phyloP scores from a whole-genome alignment of 2,329 filamentous ascomycete genomes.

The Zelopaecilomyces penicillatus region DNA sequence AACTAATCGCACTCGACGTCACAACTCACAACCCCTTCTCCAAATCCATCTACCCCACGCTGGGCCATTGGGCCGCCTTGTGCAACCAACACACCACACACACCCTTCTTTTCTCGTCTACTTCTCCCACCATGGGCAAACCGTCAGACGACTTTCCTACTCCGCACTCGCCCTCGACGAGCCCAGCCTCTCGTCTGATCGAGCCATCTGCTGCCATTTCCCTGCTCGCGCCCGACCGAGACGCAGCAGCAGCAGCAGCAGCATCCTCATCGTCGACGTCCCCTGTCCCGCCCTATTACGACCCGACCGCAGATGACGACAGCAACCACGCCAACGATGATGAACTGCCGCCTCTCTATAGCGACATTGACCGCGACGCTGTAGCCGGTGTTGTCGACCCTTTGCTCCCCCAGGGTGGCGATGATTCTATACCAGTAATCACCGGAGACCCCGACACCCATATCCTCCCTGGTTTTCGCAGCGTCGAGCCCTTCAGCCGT shows the following conservation, averaged over 20 bases:
- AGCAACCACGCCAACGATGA: conserved; percentile 25
- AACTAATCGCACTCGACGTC: no score
- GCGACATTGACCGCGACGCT: conserved; percentile 23
- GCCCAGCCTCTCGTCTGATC: conserved; percentile 13
- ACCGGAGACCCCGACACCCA: conserved; percentile 16
- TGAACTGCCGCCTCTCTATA: conserved; percentile 39
- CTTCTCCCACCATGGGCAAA: conserved; percentile 19
- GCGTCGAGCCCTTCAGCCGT: conserved; percentile 20
- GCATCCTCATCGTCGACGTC: conserved; percentile 9
- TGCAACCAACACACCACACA: no score
- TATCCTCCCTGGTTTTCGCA: conserved; percentile 1
- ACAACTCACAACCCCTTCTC: no score
- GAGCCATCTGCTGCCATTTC: conserved; percentile 20
- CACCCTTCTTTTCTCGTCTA: neutral
- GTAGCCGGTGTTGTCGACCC: conserved; percentile 14
- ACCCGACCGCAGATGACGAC: conserved; percentile 20
- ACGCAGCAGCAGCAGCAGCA: neutral
- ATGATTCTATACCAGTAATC: conserved; percentile 1
- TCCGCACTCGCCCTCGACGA: conserved; percentile 3
- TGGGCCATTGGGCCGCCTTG: no score
- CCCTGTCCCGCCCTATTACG: conserved; percentile 23
- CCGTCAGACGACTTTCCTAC: conserved; percentile 9
- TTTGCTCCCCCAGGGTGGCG: conserved; percentile 12
- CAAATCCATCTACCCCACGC: no score
- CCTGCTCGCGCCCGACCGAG: conserved; percentile 11